A percentile compares a stretch with the other conserved stretches of the same genome.
Conservation (phyloP, 768 basidiomycete species). For the Clathrus columnatus region DNA sequence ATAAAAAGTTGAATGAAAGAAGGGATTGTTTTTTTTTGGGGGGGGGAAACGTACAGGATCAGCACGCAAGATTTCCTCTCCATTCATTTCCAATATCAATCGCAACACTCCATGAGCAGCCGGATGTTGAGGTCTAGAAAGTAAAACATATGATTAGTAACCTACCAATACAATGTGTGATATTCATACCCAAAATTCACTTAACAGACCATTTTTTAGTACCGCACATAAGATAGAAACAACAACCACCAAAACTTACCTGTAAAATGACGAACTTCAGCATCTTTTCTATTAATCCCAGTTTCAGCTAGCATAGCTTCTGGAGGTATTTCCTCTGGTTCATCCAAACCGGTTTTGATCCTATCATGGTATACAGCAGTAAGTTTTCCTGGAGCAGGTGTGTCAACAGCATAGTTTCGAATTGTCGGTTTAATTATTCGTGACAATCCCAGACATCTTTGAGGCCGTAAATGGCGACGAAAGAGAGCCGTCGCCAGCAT, state of each 20-base stretch:
- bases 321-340: constrained; percentile 72
- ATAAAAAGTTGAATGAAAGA: constrained; percentile 6
- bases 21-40: constrained; percentile 7
- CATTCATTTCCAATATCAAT: constrained; percentile 94
- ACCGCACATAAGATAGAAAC: background rate
- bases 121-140: constrained; percentile 83
- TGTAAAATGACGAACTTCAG: constrained; percentile 89
- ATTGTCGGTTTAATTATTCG: constrained; percentile 23
- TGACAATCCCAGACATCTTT: constrained; percentile 31
- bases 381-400: constrained; percentile 20
- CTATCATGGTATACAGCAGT: constrained; percentile 35
- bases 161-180: background rate
- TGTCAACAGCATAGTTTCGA: constrained; percentile 19
- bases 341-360: constrained; percentile 62
- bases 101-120: constrained; percentile 98
- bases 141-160: background rate
- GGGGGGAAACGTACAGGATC: constrained; percentile 55
- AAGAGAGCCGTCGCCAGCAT: constrained; percentile 60
- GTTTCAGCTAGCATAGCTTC: constrained; percentile 75
- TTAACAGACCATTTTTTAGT: constrained; percentile 24
- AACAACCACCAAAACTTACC: constrained; percentile 34
- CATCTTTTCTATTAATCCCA: constrained; percentile 50
- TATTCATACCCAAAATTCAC: constrained; percentile 82
- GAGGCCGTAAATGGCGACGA: constrained; percentile 44
- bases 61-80: constrained; percentile 85